Base-by-base conservation (phyloP, 805 yeast genomes). In the Hanseniaspora lachancei region DNA sequence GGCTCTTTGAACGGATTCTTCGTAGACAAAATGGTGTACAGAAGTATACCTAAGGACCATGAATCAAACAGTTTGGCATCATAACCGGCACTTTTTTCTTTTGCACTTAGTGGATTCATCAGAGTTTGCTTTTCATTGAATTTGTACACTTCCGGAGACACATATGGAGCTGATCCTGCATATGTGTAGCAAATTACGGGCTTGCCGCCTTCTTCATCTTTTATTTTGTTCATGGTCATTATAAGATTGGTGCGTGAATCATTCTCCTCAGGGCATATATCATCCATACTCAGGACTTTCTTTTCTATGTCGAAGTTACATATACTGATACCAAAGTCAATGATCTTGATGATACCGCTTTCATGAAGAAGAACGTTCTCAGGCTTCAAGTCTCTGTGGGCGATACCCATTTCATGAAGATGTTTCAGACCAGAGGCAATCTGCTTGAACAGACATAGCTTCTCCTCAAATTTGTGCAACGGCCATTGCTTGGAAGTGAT, bases 141-240 rank as follows among this genome's bases (percentile, higher is more conserved):
- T 29, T 69, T 65, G 77, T 80, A 76, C 16, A 84, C 86, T 67
- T 85, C 93, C 1, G 95, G 93, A 5, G 91, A 80, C 13, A 83
- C 78, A 66, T 83, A 85, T 1, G 93, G 93, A 3, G 93, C 87
- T 0, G 89, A 83, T 1, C 95, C 93, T 44, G 84, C 83, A 65
- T 77, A 76, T 1, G 79, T 70, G 43, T 75, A 70, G 40, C 70
- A 68, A 34, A 60, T 29, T 44, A 53, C 39, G 7, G 48, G 42
- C 16, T 38, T 41, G 1, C 29, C 20, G 3, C 29, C 40, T 15
- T 49, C 34, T 13, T 41, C 36, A 4, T 38, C n/a, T 21, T 29
- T 49, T 23, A 49, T 39, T 7, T 27, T 18, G 1, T 27, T 29
- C 21, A 49, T n/a, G 27, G 40, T 39, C 12, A 9, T 18, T 15